These are phyloP conservation scores for Candida anglica DNA, from an alignment of 805 yeast genomes.

Conservation along the genomic window DNA sequence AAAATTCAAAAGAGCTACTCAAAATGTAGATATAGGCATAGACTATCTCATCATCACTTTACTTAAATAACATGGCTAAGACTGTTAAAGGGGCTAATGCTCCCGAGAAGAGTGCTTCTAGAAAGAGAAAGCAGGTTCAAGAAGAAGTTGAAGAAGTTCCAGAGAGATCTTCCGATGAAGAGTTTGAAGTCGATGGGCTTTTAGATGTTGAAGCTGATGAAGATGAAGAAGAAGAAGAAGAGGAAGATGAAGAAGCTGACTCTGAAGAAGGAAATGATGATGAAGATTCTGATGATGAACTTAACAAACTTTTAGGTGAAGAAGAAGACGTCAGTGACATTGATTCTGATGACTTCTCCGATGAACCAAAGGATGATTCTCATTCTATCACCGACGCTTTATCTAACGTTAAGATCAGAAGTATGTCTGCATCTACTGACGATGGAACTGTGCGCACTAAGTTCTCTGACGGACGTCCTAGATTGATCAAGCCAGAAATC, in stretches of 20 bases:
- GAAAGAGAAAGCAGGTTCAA: constrained; percentile 4
- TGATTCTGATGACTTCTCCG: constrained; percentile 45
- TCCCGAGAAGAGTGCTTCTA: background rate
- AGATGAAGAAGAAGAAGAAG: constrained; percentile 15
- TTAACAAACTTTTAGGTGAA: constrained; percentile 55
- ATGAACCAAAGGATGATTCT: constrained; percentile 51
- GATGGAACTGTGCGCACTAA: constrained; percentile 38
- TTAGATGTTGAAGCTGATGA: constrained; percentile 42
- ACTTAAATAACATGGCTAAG: background rate
- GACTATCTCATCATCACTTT: background rate
- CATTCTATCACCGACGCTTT: constrained; percentile 50
- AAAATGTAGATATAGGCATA: background rate
- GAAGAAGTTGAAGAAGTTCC: constrained; percentile 3
- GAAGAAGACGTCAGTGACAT: constrained; percentile 44
- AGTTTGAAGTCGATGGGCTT: constrained; percentile 32
- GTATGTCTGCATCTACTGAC: constrained; percentile 42
- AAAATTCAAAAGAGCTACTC: background rate
- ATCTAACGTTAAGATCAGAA: constrained; percentile 50
- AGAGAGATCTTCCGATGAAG: constrained; percentile 18
- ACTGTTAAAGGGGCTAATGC: background rate
- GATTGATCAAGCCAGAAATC: constrained; percentile 82
- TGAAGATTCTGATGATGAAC: constrained; percentile 58
- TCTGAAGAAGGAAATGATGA: constrained; percentile 23
- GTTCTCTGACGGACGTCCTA: constrained; percentile 75
- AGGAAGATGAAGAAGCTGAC: constrained; percentile 10